A percentile compares a stretch with the other conserved stretches of the same genome.
Evolutionary conservation across 2,329 filamentous ascomycete species (phyloP).

Genomic region (Macrophomina pseudophaseolina): DNA sequence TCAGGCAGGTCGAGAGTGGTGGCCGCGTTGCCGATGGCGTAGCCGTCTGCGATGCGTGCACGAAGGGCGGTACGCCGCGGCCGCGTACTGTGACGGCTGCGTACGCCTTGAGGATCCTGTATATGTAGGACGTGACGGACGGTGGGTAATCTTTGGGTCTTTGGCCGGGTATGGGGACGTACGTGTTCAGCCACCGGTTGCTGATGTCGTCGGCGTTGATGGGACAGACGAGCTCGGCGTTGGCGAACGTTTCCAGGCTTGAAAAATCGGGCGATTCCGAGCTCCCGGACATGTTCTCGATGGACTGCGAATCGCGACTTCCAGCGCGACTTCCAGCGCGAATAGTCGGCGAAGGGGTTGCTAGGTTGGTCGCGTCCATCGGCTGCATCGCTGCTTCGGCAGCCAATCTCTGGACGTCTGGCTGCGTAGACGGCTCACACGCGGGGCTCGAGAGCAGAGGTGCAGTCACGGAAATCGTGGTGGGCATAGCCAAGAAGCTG

Average conservation of each 20-base stretch:
- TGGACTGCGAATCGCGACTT: neutral
- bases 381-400: neutral
- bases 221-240: slow-evolving; percentile 49
- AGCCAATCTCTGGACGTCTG: neutral
- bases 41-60: slow-evolving; percentile 49
- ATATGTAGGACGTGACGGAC: slow-evolving; percentile 47
- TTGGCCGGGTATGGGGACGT: slow-evolving; percentile 53
- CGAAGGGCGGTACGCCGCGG: slow-evolving; percentile 48
- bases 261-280: neutral
- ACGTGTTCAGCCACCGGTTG: slow-evolving; percentile 57
- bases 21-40: slow-evolving; percentile 29
- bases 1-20: slow-evolving; percentile 27
- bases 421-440: neutral
- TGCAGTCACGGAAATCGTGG: neutral
- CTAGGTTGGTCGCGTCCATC: neutral
- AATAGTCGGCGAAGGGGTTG: neutral
- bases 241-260: slow-evolving; percentile 35
- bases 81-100: slow-evolving; percentile 39
- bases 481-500: neutral
- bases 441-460: neutral
- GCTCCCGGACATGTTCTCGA: neutral
- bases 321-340: neutral
- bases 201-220: slow-evolving; percentile 55
- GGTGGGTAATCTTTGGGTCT: slow-evolving; percentile 49
- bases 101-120: slow-evolving; percentile 53